These are phyloP conservation scores for Globisporangium paroecandrum DNA, from an alignment of 352 stramenopile genomes.

Conservation along the genomic window DNA sequence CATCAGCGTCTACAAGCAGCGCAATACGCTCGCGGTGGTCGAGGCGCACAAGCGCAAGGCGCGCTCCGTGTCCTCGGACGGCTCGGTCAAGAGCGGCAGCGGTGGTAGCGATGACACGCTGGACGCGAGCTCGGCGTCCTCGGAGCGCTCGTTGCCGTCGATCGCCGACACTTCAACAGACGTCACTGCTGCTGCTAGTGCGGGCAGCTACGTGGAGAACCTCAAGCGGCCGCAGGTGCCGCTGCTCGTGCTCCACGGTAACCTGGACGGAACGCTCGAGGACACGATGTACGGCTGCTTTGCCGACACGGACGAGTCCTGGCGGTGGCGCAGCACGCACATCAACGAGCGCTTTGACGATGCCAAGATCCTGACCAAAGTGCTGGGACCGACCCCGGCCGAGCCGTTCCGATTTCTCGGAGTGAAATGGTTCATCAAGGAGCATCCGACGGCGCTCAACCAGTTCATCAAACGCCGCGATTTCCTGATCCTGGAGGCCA, in stretches of 20 bases:
- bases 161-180: not conserved
- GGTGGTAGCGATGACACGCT: not conserved
- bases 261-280: constrained; percentile 19
- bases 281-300: constrained; percentile 20
- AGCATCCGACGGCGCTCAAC: constrained; percentile 12
- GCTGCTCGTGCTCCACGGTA: constrained; percentile 11
- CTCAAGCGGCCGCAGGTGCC: constrained; percentile 18
- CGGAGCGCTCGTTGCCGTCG: constrained; percentile 5
- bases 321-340: constrained; percentile 16
- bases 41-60: constrained; percentile 1
- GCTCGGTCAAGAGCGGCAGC: not conserved
- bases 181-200: not conserved
- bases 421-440: constrained; percentile 21
- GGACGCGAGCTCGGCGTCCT: constrained; percentile 13
- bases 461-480: constrained; percentile 44
- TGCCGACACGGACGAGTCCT: constrained; percentile 18
- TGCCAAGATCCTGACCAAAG: constrained; percentile 12
- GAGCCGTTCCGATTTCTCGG: constrained; percentile 18
- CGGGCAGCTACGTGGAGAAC: constrained; percentile 15
- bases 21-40: constrained; percentile 5
- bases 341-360: constrained; percentile 19
- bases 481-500: constrained; percentile 46
- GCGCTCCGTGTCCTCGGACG: not conserved
- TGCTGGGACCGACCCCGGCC: constrained; percentile 11
- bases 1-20: constrained; percentile 19